phyloP scores from a whole-genome alignment of 2,329 filamentous ascomycete species.

The Hypoxylon sp. region DNA sequence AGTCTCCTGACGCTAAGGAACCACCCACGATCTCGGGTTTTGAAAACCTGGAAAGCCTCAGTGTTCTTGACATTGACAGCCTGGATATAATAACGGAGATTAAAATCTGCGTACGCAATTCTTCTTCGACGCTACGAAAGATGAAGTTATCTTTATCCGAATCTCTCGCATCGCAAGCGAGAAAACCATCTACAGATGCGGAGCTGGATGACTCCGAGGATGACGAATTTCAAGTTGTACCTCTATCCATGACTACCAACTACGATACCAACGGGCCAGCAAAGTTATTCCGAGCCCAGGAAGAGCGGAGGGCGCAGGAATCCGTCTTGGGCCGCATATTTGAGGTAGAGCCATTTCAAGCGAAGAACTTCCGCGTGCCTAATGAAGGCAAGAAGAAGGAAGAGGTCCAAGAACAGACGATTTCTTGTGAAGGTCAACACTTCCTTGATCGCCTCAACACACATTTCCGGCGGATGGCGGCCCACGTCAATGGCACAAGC shows the following conservation, averaged over 20 bases:
- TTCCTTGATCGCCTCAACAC: constrained; percentile 59
- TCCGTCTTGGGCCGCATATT: constrained; percentile 67
- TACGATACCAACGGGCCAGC: constrained; percentile 61
- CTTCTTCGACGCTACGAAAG: constrained; percentile 66
- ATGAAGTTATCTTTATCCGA: constrained; percentile 73
- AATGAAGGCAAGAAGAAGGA: constrained; percentile 47
- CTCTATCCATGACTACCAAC: constrained; percentile 49
- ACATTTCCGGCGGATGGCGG: constrained; percentile 62
- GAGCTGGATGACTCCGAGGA: constrained; percentile 68
- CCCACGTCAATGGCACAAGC: constrained; percentile 57
- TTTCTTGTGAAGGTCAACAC: constrained; percentile 44
- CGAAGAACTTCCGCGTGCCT: constrained; percentile 55
- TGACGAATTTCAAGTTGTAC: constrained; percentile 67
- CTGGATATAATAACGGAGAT: constrained; percentile 70
- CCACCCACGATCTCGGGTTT: constrained; percentile 72
- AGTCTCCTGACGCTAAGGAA: constrained; percentile 53
- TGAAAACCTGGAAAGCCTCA: constrained; percentile 66
- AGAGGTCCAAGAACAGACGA: constrained; percentile 50
- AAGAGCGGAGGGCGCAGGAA: constrained; percentile 70
- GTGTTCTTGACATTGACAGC: constrained; percentile 72
- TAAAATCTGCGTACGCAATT: constrained; percentile 68
- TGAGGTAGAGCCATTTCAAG: constrained; percentile 61
- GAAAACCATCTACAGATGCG: constrained; percentile 59
- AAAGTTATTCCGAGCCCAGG: constrained; percentile 64
- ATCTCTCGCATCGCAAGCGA: constrained; percentile 62